Percentiles rank a stretch among this genome's conserved stretches.
Conservation (phyloP, 2,329 filamentous ascomycete species). For the Colletotrichum australisinense region DNA sequence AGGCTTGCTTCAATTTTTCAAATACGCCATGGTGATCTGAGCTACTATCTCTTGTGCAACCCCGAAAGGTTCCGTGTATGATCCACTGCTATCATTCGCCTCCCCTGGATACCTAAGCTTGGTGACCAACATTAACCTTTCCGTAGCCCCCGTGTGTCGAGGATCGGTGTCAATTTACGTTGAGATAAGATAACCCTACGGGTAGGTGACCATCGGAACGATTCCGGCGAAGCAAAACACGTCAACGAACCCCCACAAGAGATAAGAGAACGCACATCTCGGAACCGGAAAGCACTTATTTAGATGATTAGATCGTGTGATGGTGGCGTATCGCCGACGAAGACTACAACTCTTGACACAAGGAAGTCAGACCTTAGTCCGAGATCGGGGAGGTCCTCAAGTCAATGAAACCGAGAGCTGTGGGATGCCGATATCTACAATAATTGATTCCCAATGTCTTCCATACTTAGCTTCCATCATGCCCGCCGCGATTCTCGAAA, state of each 20-base stretch:
- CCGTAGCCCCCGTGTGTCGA: background rate
- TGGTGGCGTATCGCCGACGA: background rate
- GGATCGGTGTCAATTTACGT: background rate
- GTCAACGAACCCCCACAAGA: conserved; percentile 19
- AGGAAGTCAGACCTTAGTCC: background rate
- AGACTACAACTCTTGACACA: background rate
- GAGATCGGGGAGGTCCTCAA: background rate
- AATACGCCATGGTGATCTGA: background rate
- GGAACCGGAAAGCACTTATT: background rate
- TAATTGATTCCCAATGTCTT: background rate
- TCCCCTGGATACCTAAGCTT: background rate
- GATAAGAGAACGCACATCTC: conserved; percentile 2
- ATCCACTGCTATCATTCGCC: background rate
- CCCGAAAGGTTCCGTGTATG: background rate
- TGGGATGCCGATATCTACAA: background rate
- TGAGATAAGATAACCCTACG: background rate
- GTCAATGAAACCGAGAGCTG: background rate
- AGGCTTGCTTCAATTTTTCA: background rate
- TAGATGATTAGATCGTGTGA: background rate
- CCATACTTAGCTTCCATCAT: background rate
- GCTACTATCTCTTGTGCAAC: background rate
- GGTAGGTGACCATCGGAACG: conserved; percentile 1
- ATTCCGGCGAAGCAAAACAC: background rate
- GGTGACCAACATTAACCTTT: background rate
- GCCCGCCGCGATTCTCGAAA: too few species aligned